Conservation (phyloP, 805 yeast genomes). For the Yarrowia divulgata region DNA sequence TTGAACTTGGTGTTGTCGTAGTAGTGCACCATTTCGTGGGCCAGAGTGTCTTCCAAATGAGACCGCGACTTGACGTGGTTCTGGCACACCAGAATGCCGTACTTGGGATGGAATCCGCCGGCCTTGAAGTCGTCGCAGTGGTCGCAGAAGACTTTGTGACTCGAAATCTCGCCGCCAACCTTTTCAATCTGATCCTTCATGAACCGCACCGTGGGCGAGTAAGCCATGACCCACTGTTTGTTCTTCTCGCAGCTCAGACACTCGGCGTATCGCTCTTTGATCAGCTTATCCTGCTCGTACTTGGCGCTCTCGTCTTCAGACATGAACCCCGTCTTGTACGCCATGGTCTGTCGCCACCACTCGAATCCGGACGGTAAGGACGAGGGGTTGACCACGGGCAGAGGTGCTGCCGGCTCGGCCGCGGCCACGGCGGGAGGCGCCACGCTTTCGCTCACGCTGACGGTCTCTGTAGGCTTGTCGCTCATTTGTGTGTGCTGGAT, state of each 20-base stretch:
- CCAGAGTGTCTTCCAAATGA: slow-evolving; percentile 87
- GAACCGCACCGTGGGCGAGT: slow-evolving; percentile 80
- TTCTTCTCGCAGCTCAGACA: slow-evolving; percentile 77
- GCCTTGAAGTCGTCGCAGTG: slow-evolving; percentile 81
- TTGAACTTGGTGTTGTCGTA: slow-evolving; percentile 89
- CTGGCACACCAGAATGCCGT: slow-evolving; percentile 86
- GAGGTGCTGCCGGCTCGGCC: background rate
- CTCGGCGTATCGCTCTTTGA: slow-evolving; percentile 57
- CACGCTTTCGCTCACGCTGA: slow-evolving; percentile 8
- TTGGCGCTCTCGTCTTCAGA: slow-evolving; percentile 58
- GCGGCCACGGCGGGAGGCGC: slow-evolving; percentile 12
- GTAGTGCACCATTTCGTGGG: slow-evolving; percentile 93
- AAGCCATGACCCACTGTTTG: slow-evolving; percentile 78
- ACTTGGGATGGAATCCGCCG: slow-evolving; percentile 93
- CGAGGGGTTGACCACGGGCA: slow-evolving; percentile 33
- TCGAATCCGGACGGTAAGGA: slow-evolving; percentile 59
- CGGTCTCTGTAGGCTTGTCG: slow-evolving; percentile 10
- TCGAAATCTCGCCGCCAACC: slow-evolving; percentile 61
- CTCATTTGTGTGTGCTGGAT: slow-evolving; percentile 18
- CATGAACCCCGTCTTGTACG: slow-evolving; percentile 74
- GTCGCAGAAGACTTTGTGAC: slow-evolving; percentile 72
- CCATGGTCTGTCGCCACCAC: slow-evolving; percentile 81
- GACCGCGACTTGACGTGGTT: slow-evolving; percentile 75
- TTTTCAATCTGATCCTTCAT: slow-evolving; percentile 84
- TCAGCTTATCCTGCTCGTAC: slow-evolving; percentile 63